A percentile compares a stretch with the other conserved stretches of the same genome.
Conservation (phyloP, 768 basidiomycete species). For the Boletus huronensis region DNA sequence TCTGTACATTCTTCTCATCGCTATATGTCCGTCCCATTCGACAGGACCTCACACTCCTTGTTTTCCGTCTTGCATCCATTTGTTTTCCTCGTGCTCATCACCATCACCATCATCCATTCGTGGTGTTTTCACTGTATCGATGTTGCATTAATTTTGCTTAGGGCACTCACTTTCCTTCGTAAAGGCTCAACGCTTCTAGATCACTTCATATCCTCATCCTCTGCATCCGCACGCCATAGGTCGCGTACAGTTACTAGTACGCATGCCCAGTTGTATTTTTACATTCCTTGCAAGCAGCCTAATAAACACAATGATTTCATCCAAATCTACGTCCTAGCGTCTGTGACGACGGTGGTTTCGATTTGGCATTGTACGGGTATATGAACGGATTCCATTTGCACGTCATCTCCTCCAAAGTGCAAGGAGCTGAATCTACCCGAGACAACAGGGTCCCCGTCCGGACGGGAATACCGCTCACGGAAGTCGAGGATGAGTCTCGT, state of each 20-base stretch:
- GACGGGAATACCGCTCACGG: conserved; percentile 26
- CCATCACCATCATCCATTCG: not conserved
- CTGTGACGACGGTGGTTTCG: conserved; percentile 16
- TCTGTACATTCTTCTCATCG: not conserved
- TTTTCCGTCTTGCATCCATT: not conserved
- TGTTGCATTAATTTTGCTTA: conserved; percentile 13
- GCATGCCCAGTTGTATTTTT: conserved; percentile 17
- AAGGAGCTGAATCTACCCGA: conserved; percentile 15
- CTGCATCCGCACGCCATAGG: conserved; percentile 9
- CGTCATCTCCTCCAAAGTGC: conserved; percentile 9
- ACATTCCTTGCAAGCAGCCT: conserved; percentile 5
- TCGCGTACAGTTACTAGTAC: conserved; percentile 3
- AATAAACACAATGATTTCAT: conserved; percentile 6
- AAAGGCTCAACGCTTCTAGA: conserved; percentile 1
- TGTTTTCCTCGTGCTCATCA: not conserved
- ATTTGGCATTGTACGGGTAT: conserved; percentile 13
- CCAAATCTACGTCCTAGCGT: not conserved
- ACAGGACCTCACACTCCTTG: conserved; percentile 20
- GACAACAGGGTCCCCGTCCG: conserved; percentile 7
- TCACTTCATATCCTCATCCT: conserved; percentile 7
- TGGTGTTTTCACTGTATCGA: conserved; percentile 4
- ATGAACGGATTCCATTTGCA: not conserved
- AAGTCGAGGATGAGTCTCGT: conserved; percentile 32
- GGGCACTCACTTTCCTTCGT: conserved; percentile 8
- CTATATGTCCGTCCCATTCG: conserved; percentile 6